These are phyloP conservation scores for Colletotrichum liaoningense DNA, from an alignment of 2,329 filamentous ascomycete species.

Conservation along the genomic window DNA sequence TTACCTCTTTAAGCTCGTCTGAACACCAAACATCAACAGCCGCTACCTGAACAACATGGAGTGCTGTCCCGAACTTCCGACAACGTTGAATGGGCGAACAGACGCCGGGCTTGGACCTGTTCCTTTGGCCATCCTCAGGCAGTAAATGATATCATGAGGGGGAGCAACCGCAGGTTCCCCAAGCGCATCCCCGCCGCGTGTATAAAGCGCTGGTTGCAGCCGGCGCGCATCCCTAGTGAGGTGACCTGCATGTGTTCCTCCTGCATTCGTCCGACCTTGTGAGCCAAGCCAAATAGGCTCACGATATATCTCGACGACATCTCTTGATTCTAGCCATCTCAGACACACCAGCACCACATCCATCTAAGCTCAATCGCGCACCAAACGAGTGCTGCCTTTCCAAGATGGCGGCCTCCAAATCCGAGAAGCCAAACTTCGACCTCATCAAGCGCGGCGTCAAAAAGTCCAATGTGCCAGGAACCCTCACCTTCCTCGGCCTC, in stretches of 20 bases:
- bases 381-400: background rate
- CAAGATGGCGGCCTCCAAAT: slow-evolving; percentile 20
- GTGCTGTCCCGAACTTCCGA: background rate
- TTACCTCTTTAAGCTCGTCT: background rate
- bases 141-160: background rate
- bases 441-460: slow-evolving; percentile 52
- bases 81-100: background rate
- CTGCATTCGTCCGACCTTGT: background rate
- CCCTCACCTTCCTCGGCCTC: slow-evolving; percentile 51
- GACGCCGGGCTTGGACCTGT: background rate
- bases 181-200: background rate
- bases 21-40: background rate
- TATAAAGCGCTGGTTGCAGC: background rate
- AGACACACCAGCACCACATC: background rate
- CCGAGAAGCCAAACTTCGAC: slow-evolving; percentile 39
- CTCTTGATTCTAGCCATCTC: background rate
- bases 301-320: background rate
- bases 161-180: slow-evolving; percentile 7
- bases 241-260: background rate
- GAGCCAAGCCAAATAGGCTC: background rate
- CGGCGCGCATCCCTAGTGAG: background rate
- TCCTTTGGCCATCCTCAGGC: background rate
- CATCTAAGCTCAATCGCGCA: background rate
- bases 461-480: slow-evolving; percentile 46
- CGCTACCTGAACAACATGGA: background rate